These are phyloP conservation scores for Lolium rigidum DNA, from an alignment of 176 grass and related monocot genomes.

Conservation along the genomic window DNA sequence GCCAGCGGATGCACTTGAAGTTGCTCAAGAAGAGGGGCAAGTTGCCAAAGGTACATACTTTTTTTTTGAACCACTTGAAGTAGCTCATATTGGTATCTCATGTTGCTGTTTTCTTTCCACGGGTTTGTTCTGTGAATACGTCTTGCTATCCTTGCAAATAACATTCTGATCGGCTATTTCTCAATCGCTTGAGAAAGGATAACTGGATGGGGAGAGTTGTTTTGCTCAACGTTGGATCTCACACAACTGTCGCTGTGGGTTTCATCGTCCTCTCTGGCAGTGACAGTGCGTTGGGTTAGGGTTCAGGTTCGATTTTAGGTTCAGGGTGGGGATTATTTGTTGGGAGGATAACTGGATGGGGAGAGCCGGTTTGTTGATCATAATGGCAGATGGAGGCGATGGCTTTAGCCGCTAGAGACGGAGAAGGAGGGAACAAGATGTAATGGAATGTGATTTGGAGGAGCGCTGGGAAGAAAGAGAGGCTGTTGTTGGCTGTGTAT, in stretches of 20 bases:
- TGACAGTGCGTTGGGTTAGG: slow-evolving; percentile 7
- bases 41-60: slow-evolving; percentile 75
- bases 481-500: background rate
- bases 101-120: background rate
- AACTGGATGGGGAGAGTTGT: too few relatives aligned
- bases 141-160: slow-evolving; percentile 23
- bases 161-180: slow-evolving; percentile 10
- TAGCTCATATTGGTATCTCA: background rate
- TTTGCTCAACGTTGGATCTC: background rate
- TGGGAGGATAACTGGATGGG: background rate
- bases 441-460: background rate
- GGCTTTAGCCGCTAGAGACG: background rate
- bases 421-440: background rate
- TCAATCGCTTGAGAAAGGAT: background rate
- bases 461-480: background rate
- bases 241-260: background rate
- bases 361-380: background rate
- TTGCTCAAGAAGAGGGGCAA: slow-evolving; percentile 94
- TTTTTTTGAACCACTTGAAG: slow-evolving; percentile 31
- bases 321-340: background rate
- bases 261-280: background rate
- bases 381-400: background rate
- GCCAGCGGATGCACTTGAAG: slow-evolving; percentile 95
- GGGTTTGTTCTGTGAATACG: slow-evolving; percentile 9
- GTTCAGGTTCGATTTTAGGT: slow-evolving; percentile 8